These are phyloP conservation scores for Microcyclospora tardicrescens DNA, from an alignment of 2,329 filamentous ascomycete species.

Conservation along the genomic window DNA sequence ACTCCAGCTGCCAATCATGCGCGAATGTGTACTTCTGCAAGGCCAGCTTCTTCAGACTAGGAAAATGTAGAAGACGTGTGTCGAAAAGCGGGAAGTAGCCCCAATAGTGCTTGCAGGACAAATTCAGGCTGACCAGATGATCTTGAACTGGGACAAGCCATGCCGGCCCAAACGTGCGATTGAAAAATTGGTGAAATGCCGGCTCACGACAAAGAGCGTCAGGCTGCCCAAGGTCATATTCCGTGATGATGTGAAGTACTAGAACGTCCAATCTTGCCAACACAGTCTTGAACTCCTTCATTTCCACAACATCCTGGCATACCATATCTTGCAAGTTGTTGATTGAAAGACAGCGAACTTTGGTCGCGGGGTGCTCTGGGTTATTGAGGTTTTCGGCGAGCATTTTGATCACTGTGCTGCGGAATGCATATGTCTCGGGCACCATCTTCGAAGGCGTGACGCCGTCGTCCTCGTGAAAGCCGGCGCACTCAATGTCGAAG, in stretches of 20 bases:
- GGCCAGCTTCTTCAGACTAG: slow-evolving; percentile 27
- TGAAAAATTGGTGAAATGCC: slow-evolving; percentile 13
- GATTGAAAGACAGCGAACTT: slow-evolving; percentile 11
- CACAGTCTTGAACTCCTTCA: slow-evolving; percentile 9
- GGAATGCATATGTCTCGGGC: background rate
- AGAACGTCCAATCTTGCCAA: slow-evolving; percentile 8
- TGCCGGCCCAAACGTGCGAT: slow-evolving; percentile 5
- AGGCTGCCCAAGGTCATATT: slow-evolving; percentile 7
- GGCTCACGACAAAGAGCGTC: slow-evolving; percentile 7
- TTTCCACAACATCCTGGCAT: slow-evolving; percentile 3
- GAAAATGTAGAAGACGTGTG: slow-evolving; percentile 24
- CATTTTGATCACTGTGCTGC: background rate
- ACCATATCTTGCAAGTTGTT: slow-evolving; percentile 15
- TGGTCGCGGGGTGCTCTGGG: slow-evolving; percentile 2
- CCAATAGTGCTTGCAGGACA: too few relatives aligned
- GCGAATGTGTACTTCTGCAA: slow-evolving; percentile 32
- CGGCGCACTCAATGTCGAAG: background rate
- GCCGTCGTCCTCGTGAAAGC: background rate
- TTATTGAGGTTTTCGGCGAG: background rate
- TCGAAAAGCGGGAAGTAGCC: slow-evolving; percentile 30
- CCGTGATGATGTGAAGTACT: slow-evolving; percentile 12
- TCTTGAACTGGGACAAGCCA: slow-evolving; percentile 15
- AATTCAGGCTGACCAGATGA: slow-evolving; percentile 25
- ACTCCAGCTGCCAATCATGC: slow-evolving; percentile 35
- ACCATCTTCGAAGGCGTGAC: background rate